Evolutionary conservation across 2,329 filamentous ascomycete species (phyloP), one percentile per base, ranked within the genome.

Genomic region (Arthroderma sp.): DNA sequence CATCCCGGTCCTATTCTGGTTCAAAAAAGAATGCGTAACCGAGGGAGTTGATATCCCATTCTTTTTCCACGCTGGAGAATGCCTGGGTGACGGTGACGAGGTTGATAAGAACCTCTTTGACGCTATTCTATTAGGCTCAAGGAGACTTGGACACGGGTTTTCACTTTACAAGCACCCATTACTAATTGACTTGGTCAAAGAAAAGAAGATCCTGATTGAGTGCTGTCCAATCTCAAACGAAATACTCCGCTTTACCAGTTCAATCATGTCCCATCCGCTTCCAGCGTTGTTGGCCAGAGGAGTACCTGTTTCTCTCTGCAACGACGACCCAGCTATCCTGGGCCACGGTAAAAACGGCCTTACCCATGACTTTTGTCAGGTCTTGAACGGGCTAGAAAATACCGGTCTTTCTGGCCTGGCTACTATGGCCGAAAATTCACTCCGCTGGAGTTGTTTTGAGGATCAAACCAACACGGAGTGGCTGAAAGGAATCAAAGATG

Each of bases 61-160:
- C 69, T 94, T 94, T 70, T 93, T 96, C 68, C 88, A 95, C 61
- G 88, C 89, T 0, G 89, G 88, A 51, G 88, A 95, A 65, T 86
- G 80, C 31, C 76, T 94, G 0, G 86, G 86, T 10, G 79, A 84
- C 48, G 87, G 86, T 29, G 80, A 79, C 53, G 72, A 71, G 15
- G 82, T 83, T 0, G 88, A 95, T 56, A 70, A 78, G 50, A 95
- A 95, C 62, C 73, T 96, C 3, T 94, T 87, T 60, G 88, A 95
- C 60, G 87, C 87, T 0, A 74, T 96, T 9, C 68, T 95, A 6
- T 74, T 96, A 4, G 88, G 87, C 2, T 89, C 87, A 0, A 73
- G 89, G 43, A 78, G 91, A 48, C 93, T 98, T 49, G 89, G 89
- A 0, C 87, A 95, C 59, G 87, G 80, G 1, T 91, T 86, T 63